Conservation (phyloP, 805 yeast species). For the Lipomyces spencermartinsiae region DNA sequence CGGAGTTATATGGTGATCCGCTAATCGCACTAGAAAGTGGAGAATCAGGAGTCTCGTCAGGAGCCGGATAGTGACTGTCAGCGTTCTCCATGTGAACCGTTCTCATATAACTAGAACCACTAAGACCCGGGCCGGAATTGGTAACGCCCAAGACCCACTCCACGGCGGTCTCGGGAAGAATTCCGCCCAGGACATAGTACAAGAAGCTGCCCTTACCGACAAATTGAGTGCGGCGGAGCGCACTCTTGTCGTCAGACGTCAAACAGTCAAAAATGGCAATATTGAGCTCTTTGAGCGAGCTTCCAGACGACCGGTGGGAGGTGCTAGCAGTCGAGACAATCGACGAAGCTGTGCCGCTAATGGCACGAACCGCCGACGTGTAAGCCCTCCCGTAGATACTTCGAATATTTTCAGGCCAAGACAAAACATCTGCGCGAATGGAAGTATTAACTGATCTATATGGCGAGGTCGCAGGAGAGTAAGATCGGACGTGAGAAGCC, state of each 20-base stretch:
- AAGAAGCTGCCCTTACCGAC: constrained; percentile 35
- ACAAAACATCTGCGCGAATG: constrained; percentile 50
- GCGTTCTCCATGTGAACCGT: constrained; percentile 19
- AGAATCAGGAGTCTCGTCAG: constrained; percentile 30
- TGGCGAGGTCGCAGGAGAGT: constrained; percentile 36
- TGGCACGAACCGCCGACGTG: constrained; percentile 36
- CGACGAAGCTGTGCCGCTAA: constrained; percentile 34
- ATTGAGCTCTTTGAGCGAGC: constrained; percentile 28
- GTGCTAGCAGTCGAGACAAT: constrained; percentile 24
- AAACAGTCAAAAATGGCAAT: constrained; percentile 34
- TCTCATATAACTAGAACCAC: constrained; percentile 14
- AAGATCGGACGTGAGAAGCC: constrained; percentile 31
- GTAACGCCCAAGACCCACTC: constrained; percentile 37
- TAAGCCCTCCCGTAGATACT: constrained; percentile 48
- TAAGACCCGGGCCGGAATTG: background rate
- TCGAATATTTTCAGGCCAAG: constrained; percentile 51
- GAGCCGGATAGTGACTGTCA: background rate
- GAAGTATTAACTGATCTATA: constrained; percentile 43
- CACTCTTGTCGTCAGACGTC: constrained; percentile 22
- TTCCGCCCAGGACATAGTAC: constrained; percentile 34
- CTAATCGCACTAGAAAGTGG: constrained; percentile 33
- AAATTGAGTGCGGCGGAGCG: constrained; percentile 31
- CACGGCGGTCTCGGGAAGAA: constrained; percentile 32
- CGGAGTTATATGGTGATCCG: constrained; percentile 34
- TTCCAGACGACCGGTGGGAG: constrained; percentile 18